A percentile compares a stretch with the other conserved stretches of the same genome.
Conservation (phyloP, 148 eudicot genomes). For the Diospyros lotus region DNA sequence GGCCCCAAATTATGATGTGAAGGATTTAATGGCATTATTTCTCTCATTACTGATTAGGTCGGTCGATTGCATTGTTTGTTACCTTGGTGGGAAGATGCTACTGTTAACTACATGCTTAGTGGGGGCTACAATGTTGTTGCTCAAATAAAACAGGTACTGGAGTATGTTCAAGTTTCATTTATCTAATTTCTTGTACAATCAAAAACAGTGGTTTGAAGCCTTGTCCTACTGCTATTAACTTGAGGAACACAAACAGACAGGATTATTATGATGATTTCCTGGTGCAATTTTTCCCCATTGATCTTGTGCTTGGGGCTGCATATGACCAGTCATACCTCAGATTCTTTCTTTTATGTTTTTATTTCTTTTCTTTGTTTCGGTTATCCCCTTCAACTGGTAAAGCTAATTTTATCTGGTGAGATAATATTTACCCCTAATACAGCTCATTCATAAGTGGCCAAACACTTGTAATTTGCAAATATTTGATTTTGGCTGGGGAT, state of each 20-base stretch:
- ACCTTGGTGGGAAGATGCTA: conserved; percentile 96
- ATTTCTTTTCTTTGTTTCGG: not conserved
- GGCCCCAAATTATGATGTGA: not conserved
- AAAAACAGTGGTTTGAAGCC: not conserved
- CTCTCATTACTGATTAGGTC: conserved; percentile 36
- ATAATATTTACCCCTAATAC: no score
- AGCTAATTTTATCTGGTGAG: no score
- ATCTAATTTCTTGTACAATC: no score
- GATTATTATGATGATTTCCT: not conserved
- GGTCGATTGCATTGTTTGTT: conserved; percentile 75
- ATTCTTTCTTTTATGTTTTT: not conserved
- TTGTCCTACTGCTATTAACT: not conserved
- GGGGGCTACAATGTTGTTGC: conserved; percentile 75
- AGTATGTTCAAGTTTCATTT: not conserved
- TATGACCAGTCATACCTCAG: not conserved
- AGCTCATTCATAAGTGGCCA: no score
- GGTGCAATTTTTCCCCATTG: not conserved
- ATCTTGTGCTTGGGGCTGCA: not conserved
- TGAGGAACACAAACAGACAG: not conserved
- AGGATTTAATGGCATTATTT: not conserved
- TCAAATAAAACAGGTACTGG: conserved; percentile 53
- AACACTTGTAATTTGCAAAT: no score
- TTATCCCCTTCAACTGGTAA: no score
- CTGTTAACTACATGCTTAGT: conserved; percentile 68
- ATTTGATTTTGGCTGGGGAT: no score